Conservation (phyloP, 2,329 filamentous ascomycete genomes). For the Calonectria pauciramosa region DNA sequence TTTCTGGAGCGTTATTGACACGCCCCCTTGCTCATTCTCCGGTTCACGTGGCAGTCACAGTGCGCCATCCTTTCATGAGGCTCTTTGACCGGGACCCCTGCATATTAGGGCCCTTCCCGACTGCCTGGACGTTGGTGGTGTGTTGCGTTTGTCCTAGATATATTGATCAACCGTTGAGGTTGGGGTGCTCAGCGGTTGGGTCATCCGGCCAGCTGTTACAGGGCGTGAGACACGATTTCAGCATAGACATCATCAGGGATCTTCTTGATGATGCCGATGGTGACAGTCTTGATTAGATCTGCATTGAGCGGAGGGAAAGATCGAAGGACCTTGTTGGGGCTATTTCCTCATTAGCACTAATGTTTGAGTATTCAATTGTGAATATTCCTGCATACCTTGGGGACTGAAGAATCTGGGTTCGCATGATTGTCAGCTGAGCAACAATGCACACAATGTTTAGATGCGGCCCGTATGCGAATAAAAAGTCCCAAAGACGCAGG, state of each 20-base stretch:
- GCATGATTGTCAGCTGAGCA: constrained; percentile 90
- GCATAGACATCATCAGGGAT: constrained; percentile 92
- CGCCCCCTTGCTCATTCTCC: constrained; percentile 15
- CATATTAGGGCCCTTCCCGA: constrained; percentile 16
- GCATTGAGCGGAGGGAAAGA: constrained; percentile 89
- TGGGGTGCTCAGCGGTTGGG: neutral
- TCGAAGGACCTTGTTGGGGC: constrained; percentile 92
- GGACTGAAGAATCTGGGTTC: constrained; percentile 85
- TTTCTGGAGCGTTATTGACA: neutral
- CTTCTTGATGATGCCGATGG: constrained; percentile 88
- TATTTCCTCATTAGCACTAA: constrained; percentile 57
- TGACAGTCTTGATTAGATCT: constrained; percentile 85
- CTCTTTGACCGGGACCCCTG: constrained; percentile 29
- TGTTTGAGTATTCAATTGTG: neutral
- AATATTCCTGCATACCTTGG: constrained; percentile 72
- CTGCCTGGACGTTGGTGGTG: constrained; percentile 11
- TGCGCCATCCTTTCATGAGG: constrained; percentile 31
- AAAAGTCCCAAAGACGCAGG: constrained; percentile 93
- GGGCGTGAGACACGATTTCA: constrained; percentile 90
- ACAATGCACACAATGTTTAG: constrained; percentile 97
- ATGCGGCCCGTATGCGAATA: constrained; percentile 96
- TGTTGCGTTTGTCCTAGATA: neutral
- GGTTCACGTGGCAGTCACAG: constrained; percentile 25
- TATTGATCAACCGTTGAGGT: neutral
- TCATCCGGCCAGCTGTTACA: constrained; percentile 55